phyloP scores from a whole-genome alignment of 2,329 filamentous ascomycete genomes.

The Aureobasidium pullulans region DNA sequence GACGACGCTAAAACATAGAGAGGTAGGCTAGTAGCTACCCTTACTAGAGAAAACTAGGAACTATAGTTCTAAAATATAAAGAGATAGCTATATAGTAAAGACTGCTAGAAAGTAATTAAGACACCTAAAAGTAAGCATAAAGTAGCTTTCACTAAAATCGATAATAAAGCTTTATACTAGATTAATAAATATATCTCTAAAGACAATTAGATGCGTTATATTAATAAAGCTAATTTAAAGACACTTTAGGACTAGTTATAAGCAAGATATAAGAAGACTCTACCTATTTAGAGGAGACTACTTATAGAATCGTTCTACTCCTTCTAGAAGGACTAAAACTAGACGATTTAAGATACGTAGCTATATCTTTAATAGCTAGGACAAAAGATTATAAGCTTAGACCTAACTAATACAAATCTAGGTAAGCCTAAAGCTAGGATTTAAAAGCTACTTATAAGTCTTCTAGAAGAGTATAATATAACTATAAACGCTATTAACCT shows the following conservation, averaged over 20 bases:
- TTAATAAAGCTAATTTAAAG: not conserved
- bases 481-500: not conserved
- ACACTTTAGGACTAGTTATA: not conserved
- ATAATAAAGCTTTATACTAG: not conserved
- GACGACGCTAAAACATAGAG: not conserved
- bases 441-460: too few species aligned
- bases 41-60: not conserved
- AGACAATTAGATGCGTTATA: not conserved
- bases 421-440: too few species aligned
- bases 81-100: not conserved
- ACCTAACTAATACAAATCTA: not conserved
- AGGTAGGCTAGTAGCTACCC: not conserved
- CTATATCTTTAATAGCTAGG: not conserved
- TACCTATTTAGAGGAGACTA: not conserved
- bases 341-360: not conserved
- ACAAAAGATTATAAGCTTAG: not conserved
- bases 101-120: not conserved
- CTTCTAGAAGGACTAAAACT: not conserved
- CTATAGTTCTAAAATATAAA: not conserved
- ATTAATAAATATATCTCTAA: not conserved
- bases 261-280: not conserved
- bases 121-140: not conserved
- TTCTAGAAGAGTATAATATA: too few species aligned
- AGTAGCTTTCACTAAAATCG: not conserved
- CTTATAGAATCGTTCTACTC: too few species aligned